Evolutionary conservation across 257 asterid genomes (phyloP).

Genomic region (Lantana camara): DNA sequence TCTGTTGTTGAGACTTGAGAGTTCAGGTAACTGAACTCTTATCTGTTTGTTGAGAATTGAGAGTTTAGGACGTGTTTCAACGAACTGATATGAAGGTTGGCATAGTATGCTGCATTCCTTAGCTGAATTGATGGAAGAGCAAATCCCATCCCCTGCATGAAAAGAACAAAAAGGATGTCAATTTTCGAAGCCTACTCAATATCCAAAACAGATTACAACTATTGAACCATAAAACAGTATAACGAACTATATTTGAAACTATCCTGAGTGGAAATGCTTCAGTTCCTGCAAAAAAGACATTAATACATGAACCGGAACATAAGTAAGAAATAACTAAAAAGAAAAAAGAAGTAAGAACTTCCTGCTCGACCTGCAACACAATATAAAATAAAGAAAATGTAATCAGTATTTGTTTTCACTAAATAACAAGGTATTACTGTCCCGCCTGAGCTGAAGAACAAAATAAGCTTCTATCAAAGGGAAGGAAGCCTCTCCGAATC

Average conservation of each 20-base stretch:
- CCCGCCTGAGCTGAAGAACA: constrained; percentile 25
- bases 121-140: constrained; percentile 24
- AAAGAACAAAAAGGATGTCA: background rate
- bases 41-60: constrained; percentile 6
- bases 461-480: constrained; percentile 7
- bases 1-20: constrained; percentile 5
- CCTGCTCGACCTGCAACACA: constrained; percentile 48
- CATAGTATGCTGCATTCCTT: constrained; percentile 11
- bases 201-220: constrained; percentile 13
- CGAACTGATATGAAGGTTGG: background rate
- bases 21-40: constrained; percentile 1
- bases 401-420: constrained; percentile 22
- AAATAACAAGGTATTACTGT: constrained; percentile 26
- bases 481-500: constrained; percentile 13
- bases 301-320: constrained; percentile 38
- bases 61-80: background rate
- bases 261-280: constrained; percentile 48
- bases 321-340: constrained; percentile 17
- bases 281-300: constrained; percentile 69
- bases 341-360: constrained; percentile 22
- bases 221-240: constrained; percentile 26
- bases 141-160: constrained; percentile 29
- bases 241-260: constrained; percentile 44
- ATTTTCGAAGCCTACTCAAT: constrained; percentile 19
- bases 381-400: constrained; percentile 25